Conservation (phyloP, 768 basidiomycete genomes). For the Piloderma croceum region DNA sequence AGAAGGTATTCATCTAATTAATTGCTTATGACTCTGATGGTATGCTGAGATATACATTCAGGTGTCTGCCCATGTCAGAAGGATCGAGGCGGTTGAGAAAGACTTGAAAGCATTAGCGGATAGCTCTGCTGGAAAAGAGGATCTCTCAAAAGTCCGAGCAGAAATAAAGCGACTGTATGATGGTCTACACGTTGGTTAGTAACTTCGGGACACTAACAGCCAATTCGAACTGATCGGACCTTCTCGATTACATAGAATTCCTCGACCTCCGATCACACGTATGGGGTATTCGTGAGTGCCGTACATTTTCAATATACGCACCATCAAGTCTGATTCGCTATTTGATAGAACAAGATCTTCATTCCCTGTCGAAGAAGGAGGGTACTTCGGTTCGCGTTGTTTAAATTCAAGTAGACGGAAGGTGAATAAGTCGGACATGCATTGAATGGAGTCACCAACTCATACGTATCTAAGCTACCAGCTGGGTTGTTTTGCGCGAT, state of each 20-base stretch:
- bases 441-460: too few species aligned
- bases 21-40: neutral
- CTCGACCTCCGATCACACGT: conserved; percentile 76
- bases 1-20: conserved; percentile 55
- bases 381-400: conserved; percentile 54
- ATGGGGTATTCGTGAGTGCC: conserved; percentile 78
- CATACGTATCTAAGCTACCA: too few species aligned
- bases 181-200: conserved; percentile 71
- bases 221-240: conserved; percentile 1
- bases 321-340: conserved; percentile 5
- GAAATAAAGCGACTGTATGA: conserved; percentile 88
- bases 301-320: neutral
- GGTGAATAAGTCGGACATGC: too few species aligned
- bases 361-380: conserved; percentile 65
- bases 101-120: conserved; percentile 73
- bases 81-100: conserved; percentile 87
- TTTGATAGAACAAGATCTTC: conserved; percentile 70
- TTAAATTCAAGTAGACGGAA: too few species aligned
- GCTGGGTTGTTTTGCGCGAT: too few species aligned
- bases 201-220: neutral
- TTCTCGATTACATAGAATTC: conserved; percentile 47
- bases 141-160: conserved; percentile 64
- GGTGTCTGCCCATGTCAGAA: conserved; percentile 77
- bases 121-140: conserved; percentile 69
- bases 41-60: conserved; percentile 20